phyloP scores from a whole-genome alignment of 805 yeast species.

The Starmera amethionina region DNA sequence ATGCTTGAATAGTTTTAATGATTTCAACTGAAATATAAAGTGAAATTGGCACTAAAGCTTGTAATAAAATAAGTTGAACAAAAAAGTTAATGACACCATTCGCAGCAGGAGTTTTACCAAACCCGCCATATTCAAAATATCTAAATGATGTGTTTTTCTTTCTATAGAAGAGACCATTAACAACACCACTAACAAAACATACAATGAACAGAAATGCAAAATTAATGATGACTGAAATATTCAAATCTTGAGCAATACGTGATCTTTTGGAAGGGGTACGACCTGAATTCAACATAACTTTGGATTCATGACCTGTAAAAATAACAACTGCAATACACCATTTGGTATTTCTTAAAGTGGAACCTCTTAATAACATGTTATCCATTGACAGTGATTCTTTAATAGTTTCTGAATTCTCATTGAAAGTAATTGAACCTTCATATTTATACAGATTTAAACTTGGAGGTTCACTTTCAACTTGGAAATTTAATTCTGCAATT shows the following conservation, averaged over 20 bases:
- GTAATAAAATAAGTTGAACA: slow-evolving; percentile 68
- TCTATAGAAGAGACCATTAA: slow-evolving; percentile 60
- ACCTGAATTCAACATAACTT: slow-evolving; percentile 75
- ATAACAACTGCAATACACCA: slow-evolving; percentile 72
- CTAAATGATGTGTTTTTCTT: slow-evolving; percentile 38
- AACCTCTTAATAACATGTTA: slow-evolving; percentile 64
- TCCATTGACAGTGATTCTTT: slow-evolving; percentile 60
- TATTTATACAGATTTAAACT: slow-evolving; percentile 66
- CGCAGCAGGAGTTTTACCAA: slow-evolving; percentile 51
- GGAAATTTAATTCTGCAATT: slow-evolving; percentile 39
- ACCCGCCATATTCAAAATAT: slow-evolving; percentile 56
- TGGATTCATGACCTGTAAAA: slow-evolving; percentile 72
- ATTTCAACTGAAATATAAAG: slow-evolving; percentile 75
- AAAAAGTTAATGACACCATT: slow-evolving; percentile 68
- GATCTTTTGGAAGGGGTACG: slow-evolving; percentile 69
- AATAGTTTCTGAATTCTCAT: slow-evolving; percentile 24
- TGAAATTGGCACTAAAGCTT: slow-evolving; percentile 75
- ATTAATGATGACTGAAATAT: slow-evolving; percentile 58
- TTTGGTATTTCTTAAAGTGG: slow-evolving; percentile 63
- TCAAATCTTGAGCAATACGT: slow-evolving; percentile 64
- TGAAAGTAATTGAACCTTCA: slow-evolving; percentile 55
- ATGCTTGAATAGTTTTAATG: slow-evolving; percentile 73
- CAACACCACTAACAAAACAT: slow-evolving; percentile 59
- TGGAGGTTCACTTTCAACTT: slow-evolving; percentile 75
- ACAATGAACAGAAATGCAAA: slow-evolving; percentile 51